Evolutionary conservation across 2,329 filamentous ascomycete genomes (phyloP).

Genomic region (Rosellinia necatrix): DNA sequence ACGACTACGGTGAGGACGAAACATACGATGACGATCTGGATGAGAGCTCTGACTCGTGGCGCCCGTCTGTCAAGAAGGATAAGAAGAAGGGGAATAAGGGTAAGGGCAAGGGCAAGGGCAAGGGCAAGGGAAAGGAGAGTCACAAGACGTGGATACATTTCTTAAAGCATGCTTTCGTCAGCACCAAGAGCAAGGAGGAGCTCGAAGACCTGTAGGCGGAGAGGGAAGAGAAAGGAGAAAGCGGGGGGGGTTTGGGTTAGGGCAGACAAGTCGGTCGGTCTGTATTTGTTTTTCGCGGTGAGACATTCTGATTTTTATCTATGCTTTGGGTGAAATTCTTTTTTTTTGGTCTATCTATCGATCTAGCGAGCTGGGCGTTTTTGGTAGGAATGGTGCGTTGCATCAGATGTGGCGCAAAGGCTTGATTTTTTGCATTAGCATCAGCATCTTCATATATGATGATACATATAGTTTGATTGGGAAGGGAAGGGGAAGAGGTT

Average conservation of each 20-base stretch:
- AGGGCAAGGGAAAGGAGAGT: slow-evolving; percentile 57
- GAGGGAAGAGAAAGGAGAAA: no score
- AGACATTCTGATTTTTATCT: background rate
- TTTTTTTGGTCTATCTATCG: background rate
- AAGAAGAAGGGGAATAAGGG: slow-evolving; percentile 61
- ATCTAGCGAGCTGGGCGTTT: slow-evolving; percentile 25
- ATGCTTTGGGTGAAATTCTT: slow-evolving; percentile 6
- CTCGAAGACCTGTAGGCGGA: slow-evolving; percentile 52
- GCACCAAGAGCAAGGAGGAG: slow-evolving; percentile 69
- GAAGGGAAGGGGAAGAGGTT: background rate
- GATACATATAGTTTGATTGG: no score
- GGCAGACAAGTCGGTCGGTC: no score
- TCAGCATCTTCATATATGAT: background rate
- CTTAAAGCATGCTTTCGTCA: slow-evolving; percentile 77
- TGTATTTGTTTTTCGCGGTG: no score
- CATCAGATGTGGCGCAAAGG: slow-evolving; percentile 12
- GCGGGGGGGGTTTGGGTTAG: no score
- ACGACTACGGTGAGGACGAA: slow-evolving; percentile 34
- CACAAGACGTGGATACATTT: slow-evolving; percentile 81
- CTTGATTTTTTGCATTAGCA: slow-evolving; percentile 4
- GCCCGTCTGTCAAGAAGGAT: slow-evolving; percentile 53
- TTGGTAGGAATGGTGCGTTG: background rate
- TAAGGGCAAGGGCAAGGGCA: slow-evolving; percentile 54
- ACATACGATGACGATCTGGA: slow-evolving; percentile 39
- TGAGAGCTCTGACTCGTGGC: slow-evolving; percentile 19